Percentiles rank a stretch among this genome's conserved stretches.
Evolutionary conservation across 163 green algal species (phyloP).

Genomic region (Coccomyxa subellipsoidea): DNA sequence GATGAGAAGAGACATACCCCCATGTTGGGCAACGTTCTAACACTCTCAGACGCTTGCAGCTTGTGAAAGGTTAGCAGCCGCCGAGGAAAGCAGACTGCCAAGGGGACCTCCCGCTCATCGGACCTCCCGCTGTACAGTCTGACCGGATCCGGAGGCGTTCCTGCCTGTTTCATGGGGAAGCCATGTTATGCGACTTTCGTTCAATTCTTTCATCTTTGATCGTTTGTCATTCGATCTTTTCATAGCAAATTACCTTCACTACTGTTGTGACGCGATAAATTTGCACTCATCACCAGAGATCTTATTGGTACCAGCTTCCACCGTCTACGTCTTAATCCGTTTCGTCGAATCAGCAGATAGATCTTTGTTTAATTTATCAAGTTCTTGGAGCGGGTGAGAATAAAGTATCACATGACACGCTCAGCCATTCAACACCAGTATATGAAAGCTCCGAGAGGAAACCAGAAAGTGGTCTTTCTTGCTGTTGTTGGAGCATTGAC

Average conservation of each 20-base stretch:
- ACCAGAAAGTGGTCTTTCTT: slow-evolving; percentile 11
- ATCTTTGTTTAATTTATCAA: background rate
- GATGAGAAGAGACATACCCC: background rate
- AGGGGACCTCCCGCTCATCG: background rate
- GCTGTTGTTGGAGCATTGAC: background rate
- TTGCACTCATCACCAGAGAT: too few relatives aligned
- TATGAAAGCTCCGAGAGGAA: slow-evolving; percentile 1
- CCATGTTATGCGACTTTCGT: too few relatives aligned
- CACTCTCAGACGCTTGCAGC: background rate
- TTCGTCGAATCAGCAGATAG: background rate
- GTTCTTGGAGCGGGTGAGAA: background rate
- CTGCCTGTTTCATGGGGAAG: too few relatives aligned
- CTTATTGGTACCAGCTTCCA: too few relatives aligned
- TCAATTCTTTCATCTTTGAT: too few relatives aligned
- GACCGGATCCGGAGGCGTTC: background rate
- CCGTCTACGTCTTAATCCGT: too few relatives aligned
- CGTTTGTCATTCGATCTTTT: too few relatives aligned
- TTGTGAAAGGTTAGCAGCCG: background rate
- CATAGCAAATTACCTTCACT: too few relatives aligned
- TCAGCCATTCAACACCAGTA: background rate
- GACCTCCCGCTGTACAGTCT: background rate
- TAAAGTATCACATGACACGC: background rate
- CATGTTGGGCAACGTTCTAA: background rate
- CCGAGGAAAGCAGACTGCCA: background rate
- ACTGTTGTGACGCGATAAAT: too few relatives aligned